phyloP scores from a whole-genome alignment of 306 rosid species.

The Ziziphus jujuba region DNA sequence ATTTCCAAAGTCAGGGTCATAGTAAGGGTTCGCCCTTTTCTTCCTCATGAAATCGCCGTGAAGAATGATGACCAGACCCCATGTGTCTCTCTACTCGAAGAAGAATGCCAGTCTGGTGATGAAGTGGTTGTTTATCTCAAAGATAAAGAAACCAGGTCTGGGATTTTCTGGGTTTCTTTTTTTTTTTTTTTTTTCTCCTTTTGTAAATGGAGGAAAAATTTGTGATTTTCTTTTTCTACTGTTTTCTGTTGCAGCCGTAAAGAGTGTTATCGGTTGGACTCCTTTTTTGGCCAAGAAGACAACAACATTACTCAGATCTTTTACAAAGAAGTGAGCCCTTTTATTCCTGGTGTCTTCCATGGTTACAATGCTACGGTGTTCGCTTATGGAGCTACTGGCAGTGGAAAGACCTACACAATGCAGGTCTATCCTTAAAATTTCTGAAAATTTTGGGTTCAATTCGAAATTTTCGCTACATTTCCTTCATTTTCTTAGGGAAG shows the following conservation, averaged over 20 bases:
- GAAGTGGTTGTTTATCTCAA: slow-evolving; percentile 70
- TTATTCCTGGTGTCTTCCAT: slow-evolving; percentile 65
- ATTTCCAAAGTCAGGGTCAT: slow-evolving; percentile 75
- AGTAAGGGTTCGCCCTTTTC: slow-evolving; percentile 85
- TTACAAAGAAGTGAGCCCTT: slow-evolving; percentile 62
- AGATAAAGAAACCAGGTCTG: slow-evolving; percentile 75
- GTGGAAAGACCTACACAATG: slow-evolving; percentile 94
- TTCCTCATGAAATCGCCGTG: slow-evolving; percentile 44
- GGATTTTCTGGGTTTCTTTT: neutral
- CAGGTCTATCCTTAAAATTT: slow-evolving; percentile 48
- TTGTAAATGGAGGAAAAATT: neutral
- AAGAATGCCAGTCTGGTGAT: slow-evolving; percentile 24
- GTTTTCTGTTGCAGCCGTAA: slow-evolving; percentile 53
- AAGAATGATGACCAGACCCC: slow-evolving; percentile 33
- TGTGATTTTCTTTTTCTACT: neutral
- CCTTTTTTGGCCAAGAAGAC: slow-evolving; percentile 73
- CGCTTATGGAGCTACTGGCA: slow-evolving; percentile 97
- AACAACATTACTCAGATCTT: slow-evolving; percentile 70
- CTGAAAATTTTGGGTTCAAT: neutral
- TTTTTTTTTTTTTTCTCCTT: neutral
- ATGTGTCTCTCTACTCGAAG: slow-evolving; percentile 55
- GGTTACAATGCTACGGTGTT: slow-evolving; percentile 86
- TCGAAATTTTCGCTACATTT: neutral
- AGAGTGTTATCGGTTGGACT: slow-evolving; percentile 78
- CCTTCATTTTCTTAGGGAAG: neutral